Conservation (phyloP, 1,139 yeast genomes). For the Candida sojae region DNA sequence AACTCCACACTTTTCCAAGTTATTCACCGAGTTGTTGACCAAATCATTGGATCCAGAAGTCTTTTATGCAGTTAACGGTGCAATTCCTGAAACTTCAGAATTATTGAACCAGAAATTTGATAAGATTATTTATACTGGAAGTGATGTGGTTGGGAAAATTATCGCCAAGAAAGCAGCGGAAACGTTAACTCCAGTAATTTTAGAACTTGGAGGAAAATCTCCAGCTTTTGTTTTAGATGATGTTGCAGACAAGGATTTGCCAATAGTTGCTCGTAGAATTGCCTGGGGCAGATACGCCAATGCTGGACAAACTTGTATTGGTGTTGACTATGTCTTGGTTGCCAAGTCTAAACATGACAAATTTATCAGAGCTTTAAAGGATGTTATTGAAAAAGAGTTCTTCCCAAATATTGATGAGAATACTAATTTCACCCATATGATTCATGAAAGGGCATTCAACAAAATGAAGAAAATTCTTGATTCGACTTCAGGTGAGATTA, state of each 20-base stretch:
- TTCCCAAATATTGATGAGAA: conserved; percentile 34
- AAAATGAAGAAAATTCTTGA: conserved; percentile 49
- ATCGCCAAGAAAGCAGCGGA: conserved; percentile 82
- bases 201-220: conserved; percentile 91
- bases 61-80: conserved; percentile 72
- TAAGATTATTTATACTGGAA: conserved; percentile 85
- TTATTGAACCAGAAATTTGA: conserved; percentile 71
- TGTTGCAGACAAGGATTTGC: conserved; percentile 43
- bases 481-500: conserved; percentile 55
- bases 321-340: conserved; percentile 78
- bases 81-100: conserved; percentile 62
- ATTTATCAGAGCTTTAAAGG: conserved; percentile 47
- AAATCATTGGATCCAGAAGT: conserved; percentile 56
- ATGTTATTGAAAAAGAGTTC: conserved; percentile 36
- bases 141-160: conserved; percentile 70
- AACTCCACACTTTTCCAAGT: conserved; percentile 61
- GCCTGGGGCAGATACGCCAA: conserved; percentile 78
- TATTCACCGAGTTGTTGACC: conserved; percentile 54
- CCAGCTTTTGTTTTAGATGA: conserved; percentile 71
- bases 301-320: conserved; percentile 88
- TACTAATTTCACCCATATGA: conserved; percentile 57
- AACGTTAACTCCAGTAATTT: conserved; percentile 71
- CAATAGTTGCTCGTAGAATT: conserved; percentile 61
- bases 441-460: conserved; percentile 58
- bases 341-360: conserved; percentile 57